Evolutionary conservation across 805 yeast species (phyloP), one percentile per base, ranked within the genome.

Genomic region (Naumovozyma castellii): DNA sequence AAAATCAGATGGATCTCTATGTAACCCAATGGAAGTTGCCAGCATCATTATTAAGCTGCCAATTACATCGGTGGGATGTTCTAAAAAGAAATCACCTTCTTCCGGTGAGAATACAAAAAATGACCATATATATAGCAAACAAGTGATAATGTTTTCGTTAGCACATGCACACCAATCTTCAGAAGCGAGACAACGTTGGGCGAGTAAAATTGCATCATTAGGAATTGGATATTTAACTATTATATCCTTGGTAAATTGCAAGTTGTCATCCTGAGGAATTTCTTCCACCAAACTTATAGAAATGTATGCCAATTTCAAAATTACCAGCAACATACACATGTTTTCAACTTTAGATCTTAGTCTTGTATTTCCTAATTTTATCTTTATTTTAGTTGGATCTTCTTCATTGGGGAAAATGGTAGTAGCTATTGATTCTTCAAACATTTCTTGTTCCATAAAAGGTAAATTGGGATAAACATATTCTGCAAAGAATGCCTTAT

Each of bases 41-140:
- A 59, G 34, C 51, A 53, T 52, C 34, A 54, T 45, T 12, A 59
- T 49, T 6, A 57, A 35, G 19, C 62, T 57, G n/a, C 51, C 45
- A 2, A 61, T 45, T 12, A 57, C 50, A 43, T 57, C 64, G 2
- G 65, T 57, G 15, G 65, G 63, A 32, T 58, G 60, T 29, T 51
- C 62, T 27, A 51, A 42, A 37, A 58, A 56, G 18, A 54, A 53
- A 43, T 61, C 64, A 18, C 62, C 61, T 42, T 57, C 57, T 35
- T 60, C 64, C 1, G 65, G 64, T 1, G 65, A 54, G 37, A 57
- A 51, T 10, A 52, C 61, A 27, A 53, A 53, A 32, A 52, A 55
- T 12, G 61, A 45, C 65, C 65, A 60, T 22, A 57, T 48, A 35
- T 56, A 60, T 34, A 57, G 44, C 27, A 56, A 42, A 36, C 58